These are phyloP conservation scores for Diatrype stigma DNA, from an alignment of 2,329 filamentous ascomycete species.

Conservation along the genomic window DNA sequence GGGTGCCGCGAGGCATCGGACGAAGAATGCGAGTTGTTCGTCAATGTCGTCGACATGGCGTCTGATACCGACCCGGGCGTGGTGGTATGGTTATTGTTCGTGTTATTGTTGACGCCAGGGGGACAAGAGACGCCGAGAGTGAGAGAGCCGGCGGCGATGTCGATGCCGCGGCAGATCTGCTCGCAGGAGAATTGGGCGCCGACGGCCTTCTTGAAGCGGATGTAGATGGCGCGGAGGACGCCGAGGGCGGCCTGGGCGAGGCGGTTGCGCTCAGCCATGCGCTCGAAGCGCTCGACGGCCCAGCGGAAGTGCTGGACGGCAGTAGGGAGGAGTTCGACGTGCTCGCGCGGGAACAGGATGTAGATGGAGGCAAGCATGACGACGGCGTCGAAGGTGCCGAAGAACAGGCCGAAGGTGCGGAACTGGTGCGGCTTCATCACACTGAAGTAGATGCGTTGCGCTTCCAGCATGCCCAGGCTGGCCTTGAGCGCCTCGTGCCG, in stretches of 20 bases:
- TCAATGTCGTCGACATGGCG: conserved; percentile 13
- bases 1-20: background rate
- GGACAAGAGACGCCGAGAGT: conserved; percentile 7
- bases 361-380: conserved; percentile 58
- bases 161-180: conserved; percentile 4
- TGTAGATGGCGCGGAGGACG: conserved; percentile 51
- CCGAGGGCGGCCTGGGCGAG: conserved; percentile 51
- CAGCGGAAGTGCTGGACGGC: conserved; percentile 55
- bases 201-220: conserved; percentile 49
- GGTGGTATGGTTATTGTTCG: no score
- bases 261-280: conserved; percentile 49
- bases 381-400: conserved; percentile 61
- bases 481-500: conserved; percentile 53
- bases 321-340: conserved; percentile 41
- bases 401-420: conserved; percentile 54
- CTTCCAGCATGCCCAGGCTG: conserved; percentile 50
- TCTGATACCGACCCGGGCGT: no score
- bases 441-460: conserved; percentile 48
- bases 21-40: background rate
- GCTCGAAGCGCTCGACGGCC: conserved; percentile 55
- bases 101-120: no score
- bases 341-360: conserved; percentile 56
- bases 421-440: conserved; percentile 48
- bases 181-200: conserved; percentile 26
- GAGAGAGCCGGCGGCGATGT: background rate